phyloP scores from a whole-genome alignment of 148 eudicot genomes.

The Amaranthus cruentus region DNA sequence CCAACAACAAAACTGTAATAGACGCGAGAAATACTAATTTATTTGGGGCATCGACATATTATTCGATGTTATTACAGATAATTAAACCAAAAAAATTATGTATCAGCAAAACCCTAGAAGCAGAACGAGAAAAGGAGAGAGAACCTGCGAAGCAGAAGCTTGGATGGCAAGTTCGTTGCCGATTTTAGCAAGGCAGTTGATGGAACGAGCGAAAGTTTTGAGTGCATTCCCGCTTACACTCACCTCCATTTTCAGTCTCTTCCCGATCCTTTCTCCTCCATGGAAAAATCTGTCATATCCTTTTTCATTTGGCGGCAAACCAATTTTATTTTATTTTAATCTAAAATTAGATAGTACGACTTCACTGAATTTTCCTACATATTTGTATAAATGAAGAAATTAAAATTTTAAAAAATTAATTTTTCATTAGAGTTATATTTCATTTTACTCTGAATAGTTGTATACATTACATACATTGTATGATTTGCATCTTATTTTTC shows the following conservation, averaged over 20 bases:
- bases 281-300: background rate
- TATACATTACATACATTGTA: too few species aligned
- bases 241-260: conserved; percentile 50
- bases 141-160: conserved; percentile 81
- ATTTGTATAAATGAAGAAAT: too few species aligned
- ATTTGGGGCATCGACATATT: background rate
- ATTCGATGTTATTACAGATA: background rate
- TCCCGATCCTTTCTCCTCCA: conserved; percentile 8
- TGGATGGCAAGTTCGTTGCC: conserved; percentile 89
- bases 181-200: conserved; percentile 84
- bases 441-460: too few species aligned
- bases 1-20: background rate
- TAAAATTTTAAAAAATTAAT: too few species aligned
- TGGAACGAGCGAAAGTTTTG: conserved; percentile 72
- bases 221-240: conserved; percentile 72
- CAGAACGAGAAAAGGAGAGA: background rate
- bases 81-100: background rate
- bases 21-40: background rate
- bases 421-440: too few species aligned
- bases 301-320: conserved; percentile 24
- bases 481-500: too few species aligned
- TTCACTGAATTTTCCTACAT: too few species aligned
- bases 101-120: conserved; percentile 16
- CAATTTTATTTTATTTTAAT: background rate
- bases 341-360: too few species aligned